These are phyloP conservation scores for Hymenoscyphus repandus DNA, from an alignment of 2,329 filamentous ascomycete species.

Conservation along the genomic window DNA sequence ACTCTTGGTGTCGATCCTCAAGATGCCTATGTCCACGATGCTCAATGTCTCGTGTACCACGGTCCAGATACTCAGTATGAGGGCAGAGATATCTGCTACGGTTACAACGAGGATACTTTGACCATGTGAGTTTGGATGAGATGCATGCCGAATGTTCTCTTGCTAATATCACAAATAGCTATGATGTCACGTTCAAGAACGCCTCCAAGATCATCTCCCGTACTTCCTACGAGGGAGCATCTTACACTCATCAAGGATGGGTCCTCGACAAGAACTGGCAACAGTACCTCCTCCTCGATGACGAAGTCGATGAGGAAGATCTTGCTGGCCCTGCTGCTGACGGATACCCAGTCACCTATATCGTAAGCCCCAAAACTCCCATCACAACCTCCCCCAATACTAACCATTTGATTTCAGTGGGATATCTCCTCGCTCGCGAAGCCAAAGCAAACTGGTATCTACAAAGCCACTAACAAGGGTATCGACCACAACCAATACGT, in stretches of 20 bases:
- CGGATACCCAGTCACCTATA: conserved; percentile 44
- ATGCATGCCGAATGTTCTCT: no score
- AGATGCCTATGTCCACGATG: conserved; percentile 39
- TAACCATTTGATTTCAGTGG: conserved; percentile 26
- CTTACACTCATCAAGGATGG: conserved; percentile 47
- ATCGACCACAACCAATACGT: conserved; percentile 45
- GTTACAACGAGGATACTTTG: conserved; percentile 33
- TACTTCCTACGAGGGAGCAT: conserved; percentile 44
- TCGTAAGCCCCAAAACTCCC: conserved; percentile 21
- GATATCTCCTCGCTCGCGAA: conserved; percentile 37
- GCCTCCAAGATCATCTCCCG: conserved; percentile 35
- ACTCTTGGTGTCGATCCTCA: conserved; percentile 41
- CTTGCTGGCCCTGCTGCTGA: conserved; percentile 36
- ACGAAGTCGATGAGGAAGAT: conserved; percentile 38
- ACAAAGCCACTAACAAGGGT: conserved; percentile 33
- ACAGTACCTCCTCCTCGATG: conserved; percentile 14
- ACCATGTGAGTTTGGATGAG: conserved; percentile 28
- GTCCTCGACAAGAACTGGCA: conserved; percentile 8
- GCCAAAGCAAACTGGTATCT: conserved; percentile 39
- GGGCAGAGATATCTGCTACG: conserved; percentile 11
- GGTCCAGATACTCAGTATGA: conserved; percentile 18
- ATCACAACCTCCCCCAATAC: conserved; percentile 21
- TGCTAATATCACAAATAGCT: conserved; percentile 1
- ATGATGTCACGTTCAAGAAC: conserved; percentile 38
- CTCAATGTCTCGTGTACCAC: conserved; percentile 33